These are phyloP conservation scores for Tricholoma flavovirens DNA, from an alignment of 768 basidiomycete genomes.

Conservation along the genomic window DNA sequence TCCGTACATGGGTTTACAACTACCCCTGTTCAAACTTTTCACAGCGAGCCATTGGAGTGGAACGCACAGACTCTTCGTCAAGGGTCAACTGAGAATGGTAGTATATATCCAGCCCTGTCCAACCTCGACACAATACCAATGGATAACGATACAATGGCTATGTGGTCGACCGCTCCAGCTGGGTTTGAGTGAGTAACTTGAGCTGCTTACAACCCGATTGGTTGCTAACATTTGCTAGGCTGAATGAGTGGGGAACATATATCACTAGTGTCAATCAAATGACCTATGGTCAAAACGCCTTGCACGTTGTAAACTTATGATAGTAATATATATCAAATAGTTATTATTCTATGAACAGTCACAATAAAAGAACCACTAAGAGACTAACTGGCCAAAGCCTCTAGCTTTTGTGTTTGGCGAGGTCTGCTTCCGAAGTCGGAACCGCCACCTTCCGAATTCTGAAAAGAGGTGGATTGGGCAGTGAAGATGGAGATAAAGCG, in stretches of 20 bases:
- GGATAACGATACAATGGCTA: slow-evolving; percentile 47
- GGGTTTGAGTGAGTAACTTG: slow-evolving; percentile 49
- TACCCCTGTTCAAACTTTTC: background rate
- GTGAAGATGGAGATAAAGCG: no score
- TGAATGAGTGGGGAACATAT: slow-evolving; percentile 40
- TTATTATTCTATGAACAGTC: no score
- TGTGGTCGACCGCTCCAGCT: slow-evolving; percentile 60
- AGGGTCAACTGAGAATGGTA: background rate
- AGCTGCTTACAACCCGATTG: background rate
- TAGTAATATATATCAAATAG: no score
- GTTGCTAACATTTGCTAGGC: slow-evolving; percentile 17
- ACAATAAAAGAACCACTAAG: no score
- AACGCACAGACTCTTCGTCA: background rate
- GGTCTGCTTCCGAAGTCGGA: no score
- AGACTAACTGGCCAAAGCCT: no score
- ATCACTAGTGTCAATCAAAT: slow-evolving; percentile 32
- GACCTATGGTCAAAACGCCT: slow-evolving; percentile 14
- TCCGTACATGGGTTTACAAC: background rate
- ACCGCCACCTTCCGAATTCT: no score
- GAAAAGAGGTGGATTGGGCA: no score
- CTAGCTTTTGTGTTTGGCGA: no score
- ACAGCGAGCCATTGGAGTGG: background rate
- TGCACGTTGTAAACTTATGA: no score
- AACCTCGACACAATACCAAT: slow-evolving; percentile 18
- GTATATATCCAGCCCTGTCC: background rate